These are phyloP conservation scores for Logfia minima DNA, from an alignment of 129 eudicot genomes.

Conservation along the genomic window DNA sequence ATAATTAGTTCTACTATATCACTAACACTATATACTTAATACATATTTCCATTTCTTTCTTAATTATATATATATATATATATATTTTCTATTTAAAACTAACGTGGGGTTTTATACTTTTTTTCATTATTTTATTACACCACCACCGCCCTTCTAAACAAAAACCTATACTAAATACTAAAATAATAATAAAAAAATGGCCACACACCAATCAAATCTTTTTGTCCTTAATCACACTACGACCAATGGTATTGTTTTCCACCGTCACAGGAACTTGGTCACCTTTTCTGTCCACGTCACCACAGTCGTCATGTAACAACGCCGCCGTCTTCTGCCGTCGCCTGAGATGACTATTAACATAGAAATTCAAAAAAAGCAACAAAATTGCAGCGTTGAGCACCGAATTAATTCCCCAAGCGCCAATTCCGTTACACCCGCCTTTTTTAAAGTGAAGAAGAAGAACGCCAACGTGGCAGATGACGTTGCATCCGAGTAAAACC, in stretches of 20 bases:
- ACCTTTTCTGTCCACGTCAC: not conserved
- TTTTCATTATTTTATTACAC: not conserved
- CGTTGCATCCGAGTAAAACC: conserved; percentile 47
- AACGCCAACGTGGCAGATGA: conserved; percentile 69
- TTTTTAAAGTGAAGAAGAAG: conserved; percentile 53
- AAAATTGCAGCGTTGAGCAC: conserved; percentile 68
- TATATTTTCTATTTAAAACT: not conserved
- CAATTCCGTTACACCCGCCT: conserved; percentile 94
- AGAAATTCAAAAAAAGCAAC: conserved; percentile 61
- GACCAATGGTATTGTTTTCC: conserved; percentile 6
- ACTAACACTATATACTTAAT: not conserved
- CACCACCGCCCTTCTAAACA: conserved; percentile 31
- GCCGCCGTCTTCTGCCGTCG: conserved; percentile 14
- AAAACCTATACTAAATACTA: conserved; percentile 5
- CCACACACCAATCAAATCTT: conserved; percentile 39
- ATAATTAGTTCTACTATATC: no score
- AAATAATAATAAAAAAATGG: not conserved
- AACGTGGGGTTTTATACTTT: not conserved
- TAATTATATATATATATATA: not conserved
- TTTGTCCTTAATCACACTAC: conserved; percentile 25
- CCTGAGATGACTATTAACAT: conserved; percentile 47
- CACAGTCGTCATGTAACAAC: not conserved
- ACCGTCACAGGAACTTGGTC: not conserved
- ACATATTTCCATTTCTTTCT: not conserved
- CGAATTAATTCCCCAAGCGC: conserved; percentile 86